Conservation (phyloP, 2,329 filamentous ascomycete species). For the Aspergillus sp. region DNA sequence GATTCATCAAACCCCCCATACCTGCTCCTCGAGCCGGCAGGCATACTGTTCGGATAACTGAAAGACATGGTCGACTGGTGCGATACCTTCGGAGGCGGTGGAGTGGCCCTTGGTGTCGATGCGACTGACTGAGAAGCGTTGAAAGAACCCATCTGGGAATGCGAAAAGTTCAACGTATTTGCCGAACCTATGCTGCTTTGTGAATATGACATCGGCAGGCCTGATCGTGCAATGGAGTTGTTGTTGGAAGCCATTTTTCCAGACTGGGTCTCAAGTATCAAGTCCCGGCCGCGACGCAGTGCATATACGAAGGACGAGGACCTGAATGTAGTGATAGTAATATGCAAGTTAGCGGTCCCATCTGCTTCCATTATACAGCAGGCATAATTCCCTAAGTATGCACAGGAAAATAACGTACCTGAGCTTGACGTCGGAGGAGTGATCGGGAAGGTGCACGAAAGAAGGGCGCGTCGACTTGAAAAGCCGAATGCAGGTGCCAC, state of each 20-base stretch:
- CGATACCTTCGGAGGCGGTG: conserved; percentile 30
- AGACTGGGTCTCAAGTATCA: conserved; percentile 1
- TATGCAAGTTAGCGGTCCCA: neutral
- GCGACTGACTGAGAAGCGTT: conserved; percentile 39
- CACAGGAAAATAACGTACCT: conserved; percentile 16
- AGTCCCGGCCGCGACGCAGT: neutral
- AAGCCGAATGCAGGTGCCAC: too few relatives aligned
- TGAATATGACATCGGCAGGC: conserved; percentile 31
- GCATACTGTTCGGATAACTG: conserved; percentile 31
- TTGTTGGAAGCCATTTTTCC: conserved; percentile 24
- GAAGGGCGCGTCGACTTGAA: conserved; percentile 22
- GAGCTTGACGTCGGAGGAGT: conserved; percentile 16
- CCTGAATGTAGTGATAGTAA: too few relatives aligned
- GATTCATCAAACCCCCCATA: conserved; percentile 35
- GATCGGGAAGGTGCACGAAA: conserved; percentile 21
- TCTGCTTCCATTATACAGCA: neutral
- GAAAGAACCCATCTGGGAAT: conserved; percentile 35
- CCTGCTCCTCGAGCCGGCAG: conserved; percentile 23
- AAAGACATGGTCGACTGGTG: conserved; percentile 38
- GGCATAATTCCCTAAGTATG: conserved; percentile 5
- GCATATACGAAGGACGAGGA: neutral
- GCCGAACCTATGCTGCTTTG: conserved; percentile 31
- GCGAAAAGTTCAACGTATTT: conserved; percentile 32
- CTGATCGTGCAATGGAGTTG: conserved; percentile 20
- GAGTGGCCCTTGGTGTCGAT: conserved; percentile 39